Conservation (phyloP, 2,329 filamentous ascomycete species). For the Neofusicoccum ribis region DNA sequence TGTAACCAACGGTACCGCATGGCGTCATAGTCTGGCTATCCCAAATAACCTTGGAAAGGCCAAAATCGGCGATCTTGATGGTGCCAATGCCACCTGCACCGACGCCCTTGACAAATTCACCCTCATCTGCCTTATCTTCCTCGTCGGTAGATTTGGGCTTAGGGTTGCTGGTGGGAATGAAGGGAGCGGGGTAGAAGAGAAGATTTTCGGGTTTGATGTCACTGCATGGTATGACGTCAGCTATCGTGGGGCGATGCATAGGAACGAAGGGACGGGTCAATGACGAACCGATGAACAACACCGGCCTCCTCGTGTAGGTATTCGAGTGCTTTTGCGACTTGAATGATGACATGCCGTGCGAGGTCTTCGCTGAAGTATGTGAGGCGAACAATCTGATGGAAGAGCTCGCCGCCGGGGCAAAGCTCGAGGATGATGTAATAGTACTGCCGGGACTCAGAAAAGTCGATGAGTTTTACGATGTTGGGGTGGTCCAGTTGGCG, state of each 20-base stretch:
- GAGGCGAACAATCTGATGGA: slow-evolving; percentile 96
- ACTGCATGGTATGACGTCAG: slow-evolving; percentile 54
- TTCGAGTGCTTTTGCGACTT: slow-evolving; percentile 91
- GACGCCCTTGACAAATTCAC: slow-evolving; percentile 79
- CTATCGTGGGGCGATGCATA: not conserved
- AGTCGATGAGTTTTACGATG: slow-evolving; percentile 90
- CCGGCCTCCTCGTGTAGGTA: slow-evolving; percentile 94
- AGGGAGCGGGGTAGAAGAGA: slow-evolving; percentile 82
- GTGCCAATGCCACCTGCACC: slow-evolving; percentile 88
- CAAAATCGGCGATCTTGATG: slow-evolving; percentile 98
- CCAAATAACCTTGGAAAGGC: slow-evolving; percentile 97
- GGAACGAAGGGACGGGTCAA: not conserved
- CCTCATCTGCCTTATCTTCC: slow-evolving; percentile 96
- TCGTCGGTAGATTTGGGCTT: slow-evolving; percentile 84
- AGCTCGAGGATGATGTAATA: slow-evolving; percentile 97
- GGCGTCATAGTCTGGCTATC: slow-evolving; percentile 98
- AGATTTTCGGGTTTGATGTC: slow-evolving; percentile 99
- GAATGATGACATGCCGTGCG: slow-evolving; percentile 88
- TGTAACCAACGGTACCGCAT: slow-evolving; percentile 98
- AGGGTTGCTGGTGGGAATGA: slow-evolving; percentile 75
- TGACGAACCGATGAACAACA: slow-evolving; percentile 87
- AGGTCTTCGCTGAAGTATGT: slow-evolving; percentile 98
- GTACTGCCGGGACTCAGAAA: slow-evolving; percentile 89
- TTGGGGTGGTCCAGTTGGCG: slow-evolving; percentile 94
- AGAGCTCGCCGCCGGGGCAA: slow-evolving; percentile 91